These are phyloP conservation scores for Limnomonas spitsbergensis DNA, from an alignment of 139 green algal species.

Conservation along the genomic window DNA sequence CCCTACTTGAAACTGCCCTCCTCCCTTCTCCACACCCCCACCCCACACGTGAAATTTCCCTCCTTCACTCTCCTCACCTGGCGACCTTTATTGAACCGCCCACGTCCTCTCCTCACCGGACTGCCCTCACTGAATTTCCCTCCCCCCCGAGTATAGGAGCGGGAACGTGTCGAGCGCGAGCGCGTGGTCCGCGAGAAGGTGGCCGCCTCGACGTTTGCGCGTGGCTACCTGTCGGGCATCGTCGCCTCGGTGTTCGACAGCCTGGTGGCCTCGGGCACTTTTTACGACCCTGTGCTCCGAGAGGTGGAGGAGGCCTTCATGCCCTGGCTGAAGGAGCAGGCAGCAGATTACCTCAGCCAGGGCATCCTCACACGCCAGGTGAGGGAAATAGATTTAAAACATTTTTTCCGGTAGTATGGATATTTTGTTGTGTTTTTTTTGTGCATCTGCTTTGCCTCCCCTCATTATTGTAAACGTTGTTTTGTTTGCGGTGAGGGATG, in stretches of 20 bases:
- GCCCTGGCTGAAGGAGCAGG: slow-evolving; percentile 68
- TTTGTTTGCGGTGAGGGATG: no score
- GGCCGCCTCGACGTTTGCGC: slow-evolving; percentile 48
- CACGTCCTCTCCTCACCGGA: no score
- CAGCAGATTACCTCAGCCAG: slow-evolving; percentile 41
- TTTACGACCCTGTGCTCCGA: slow-evolving; percentile 78
- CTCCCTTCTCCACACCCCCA: no score
- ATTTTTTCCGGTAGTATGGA: slow-evolving; percentile 22
- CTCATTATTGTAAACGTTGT: no score
- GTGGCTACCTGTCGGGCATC: slow-evolving; percentile 78
- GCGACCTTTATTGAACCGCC: no score
- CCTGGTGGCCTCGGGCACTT: slow-evolving; percentile 64
- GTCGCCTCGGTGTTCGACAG: slow-evolving; percentile 63
- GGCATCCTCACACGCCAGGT: slow-evolving; percentile 44
- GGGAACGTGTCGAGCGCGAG: slow-evolving; percentile 63
- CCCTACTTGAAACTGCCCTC: no score
- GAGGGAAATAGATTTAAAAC: slow-evolving; percentile 31
- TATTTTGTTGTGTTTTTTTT: neutral
- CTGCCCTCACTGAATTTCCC: no score
- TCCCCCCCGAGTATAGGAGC: slow-evolving; percentile 46
- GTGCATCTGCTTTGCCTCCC: no score
- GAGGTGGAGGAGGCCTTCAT: slow-evolving; percentile 73
- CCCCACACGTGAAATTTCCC: no score
- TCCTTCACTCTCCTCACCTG: no score
- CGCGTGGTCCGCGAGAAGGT: slow-evolving; percentile 36